phyloP scores from a whole-genome alignment of 768 basidiomycete genomes.

The Zangia roseola region DNA sequence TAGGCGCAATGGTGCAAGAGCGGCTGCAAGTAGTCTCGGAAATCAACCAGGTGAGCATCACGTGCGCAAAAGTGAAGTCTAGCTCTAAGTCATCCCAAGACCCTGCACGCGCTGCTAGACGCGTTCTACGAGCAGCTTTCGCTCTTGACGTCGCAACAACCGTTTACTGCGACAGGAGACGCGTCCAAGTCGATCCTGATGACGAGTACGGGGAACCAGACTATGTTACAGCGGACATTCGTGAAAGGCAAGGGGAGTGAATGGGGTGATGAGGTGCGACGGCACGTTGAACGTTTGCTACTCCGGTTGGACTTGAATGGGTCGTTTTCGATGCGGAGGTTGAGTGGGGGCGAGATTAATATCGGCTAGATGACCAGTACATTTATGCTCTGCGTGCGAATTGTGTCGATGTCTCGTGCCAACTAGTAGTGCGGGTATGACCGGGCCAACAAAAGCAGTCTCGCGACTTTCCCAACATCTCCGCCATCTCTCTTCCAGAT shows the following conservation, averaged over 20 bases:
- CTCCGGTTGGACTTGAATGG: constrained; percentile 86
- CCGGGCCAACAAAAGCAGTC: constrained; percentile 17
- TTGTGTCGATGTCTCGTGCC: neutral
- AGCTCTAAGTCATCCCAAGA: constrained; percentile 40
- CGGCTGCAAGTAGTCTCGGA: constrained; percentile 67
- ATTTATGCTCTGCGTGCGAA: too few species aligned
- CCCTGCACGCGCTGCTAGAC: constrained; percentile 61
- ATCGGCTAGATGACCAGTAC: too few species aligned
- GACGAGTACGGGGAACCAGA: constrained; percentile 48
- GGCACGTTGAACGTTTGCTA: constrained; percentile 80
- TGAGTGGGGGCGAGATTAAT: neutral
- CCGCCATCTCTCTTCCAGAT: constrained; percentile 49
- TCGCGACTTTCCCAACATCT: constrained; percentile 63
- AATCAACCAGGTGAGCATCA: constrained; percentile 63
- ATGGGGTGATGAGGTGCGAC: constrained; percentile 64
- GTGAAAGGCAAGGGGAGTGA: constrained; percentile 53
- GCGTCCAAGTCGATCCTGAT: constrained; percentile 72
- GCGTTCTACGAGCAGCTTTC: constrained; percentile 83
- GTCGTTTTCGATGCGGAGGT: constrained; percentile 55
- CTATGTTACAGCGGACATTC: constrained; percentile 47
- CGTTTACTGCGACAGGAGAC: constrained; percentile 59
- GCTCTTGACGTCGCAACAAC: constrained; percentile 72
- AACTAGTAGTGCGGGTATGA: constrained; percentile 22
- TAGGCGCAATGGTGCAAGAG: constrained; percentile 73
- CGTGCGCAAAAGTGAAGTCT: neutral